phyloP scores from a whole-genome alignment of 108 stramenopile genomes.

The Nitzschia putrida region DNA sequence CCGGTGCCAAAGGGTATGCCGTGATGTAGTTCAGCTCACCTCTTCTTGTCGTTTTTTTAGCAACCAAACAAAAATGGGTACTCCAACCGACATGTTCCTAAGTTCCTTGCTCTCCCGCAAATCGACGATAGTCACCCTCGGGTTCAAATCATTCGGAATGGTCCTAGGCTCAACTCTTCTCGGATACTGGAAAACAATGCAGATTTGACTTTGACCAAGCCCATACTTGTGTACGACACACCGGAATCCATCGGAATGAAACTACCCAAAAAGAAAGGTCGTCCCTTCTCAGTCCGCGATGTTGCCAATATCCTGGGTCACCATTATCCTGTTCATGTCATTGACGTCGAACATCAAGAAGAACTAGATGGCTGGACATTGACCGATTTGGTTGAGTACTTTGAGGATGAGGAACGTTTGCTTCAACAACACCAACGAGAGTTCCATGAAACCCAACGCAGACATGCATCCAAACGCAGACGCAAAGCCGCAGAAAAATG shows the following conservation, averaged over 20 bases:
- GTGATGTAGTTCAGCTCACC: too few species aligned
- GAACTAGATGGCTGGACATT: constrained; percentile 61
- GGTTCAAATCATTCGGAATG: constrained; percentile 39
- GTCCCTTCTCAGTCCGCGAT: constrained; percentile 39
- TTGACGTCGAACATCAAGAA: constrained; percentile 57
- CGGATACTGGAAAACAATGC: constrained; percentile 10
- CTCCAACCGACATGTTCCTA: constrained; percentile 42
- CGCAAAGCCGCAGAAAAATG: constrained; percentile 29
- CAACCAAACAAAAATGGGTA: background rate
- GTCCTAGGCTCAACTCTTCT: constrained; percentile 22
- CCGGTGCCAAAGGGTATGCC: too few species aligned
- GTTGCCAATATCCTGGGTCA: constrained; percentile 47
- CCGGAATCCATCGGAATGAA: constrained; percentile 63
- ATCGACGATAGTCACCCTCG: background rate
- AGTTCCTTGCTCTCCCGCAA: constrained; percentile 22
- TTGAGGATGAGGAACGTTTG: constrained; percentile 56
- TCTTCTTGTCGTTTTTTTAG: too few species aligned
- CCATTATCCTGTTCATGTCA: constrained; percentile 47
- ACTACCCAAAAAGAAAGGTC: background rate
- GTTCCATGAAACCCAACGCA: background rate
- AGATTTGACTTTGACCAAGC: constrained; percentile 27
- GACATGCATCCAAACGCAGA: background rate
- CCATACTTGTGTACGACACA: constrained; percentile 52
- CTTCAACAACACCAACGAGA: constrained; percentile 1
- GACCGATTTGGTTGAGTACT: constrained; percentile 56